Base-by-base conservation (phyloP, 257 asterid genomes). In the Vinca minor region DNA sequence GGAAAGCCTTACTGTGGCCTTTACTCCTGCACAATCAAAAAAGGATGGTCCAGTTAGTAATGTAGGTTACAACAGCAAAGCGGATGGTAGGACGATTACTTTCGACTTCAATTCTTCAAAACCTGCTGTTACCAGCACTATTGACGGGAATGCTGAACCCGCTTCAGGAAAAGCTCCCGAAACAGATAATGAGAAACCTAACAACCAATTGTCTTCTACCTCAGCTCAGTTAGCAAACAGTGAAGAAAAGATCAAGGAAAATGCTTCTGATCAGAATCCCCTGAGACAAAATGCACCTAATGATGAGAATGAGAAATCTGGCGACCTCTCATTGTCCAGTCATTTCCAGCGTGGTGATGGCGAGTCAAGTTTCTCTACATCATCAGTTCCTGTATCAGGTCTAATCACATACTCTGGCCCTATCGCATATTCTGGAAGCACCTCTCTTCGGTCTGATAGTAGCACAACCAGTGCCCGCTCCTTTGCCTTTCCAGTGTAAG, bases 401-500 rank as follows among this genome's bases (percentile, higher is more conserved):
- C 75, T 76, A 42, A 71, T 83, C 29, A 72, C 85, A 48, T 81
- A 71, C 72, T 85, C 98, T 0, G 96, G 93, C 61, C 91, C 87
- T 17, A 74, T 85, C 38, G 70, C 92, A 5, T 61, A 48, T 69
- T 84, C 97, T 0, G 96, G 96, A 18, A 93, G 87, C 83, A 49
- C 76, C 47, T 93, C 99, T 65, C 81, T 79, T 72, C 88, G 97
- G 54, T 93, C 99, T 0, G 97, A 89, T 55, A 84, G 88, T 81
- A 93, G 99, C 76, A 75, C 97, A 14, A 79, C 97, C 57, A 93
- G 97, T 29, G 69, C 82, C 29, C 80, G 90, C 47, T 93, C 99
- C 45, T 93, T 89, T 52, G 97, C 96, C 21, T 93, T 93, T 76
- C 99, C 99, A 64, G 68, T 89, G 98, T 93, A 11, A 62, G 26